A percentile compares a stretch with the other conserved stretches of the same genome.
Evolutionary conservation across 306 rosid species (phyloP).

Genomic region (Alnus rubra): DNA sequence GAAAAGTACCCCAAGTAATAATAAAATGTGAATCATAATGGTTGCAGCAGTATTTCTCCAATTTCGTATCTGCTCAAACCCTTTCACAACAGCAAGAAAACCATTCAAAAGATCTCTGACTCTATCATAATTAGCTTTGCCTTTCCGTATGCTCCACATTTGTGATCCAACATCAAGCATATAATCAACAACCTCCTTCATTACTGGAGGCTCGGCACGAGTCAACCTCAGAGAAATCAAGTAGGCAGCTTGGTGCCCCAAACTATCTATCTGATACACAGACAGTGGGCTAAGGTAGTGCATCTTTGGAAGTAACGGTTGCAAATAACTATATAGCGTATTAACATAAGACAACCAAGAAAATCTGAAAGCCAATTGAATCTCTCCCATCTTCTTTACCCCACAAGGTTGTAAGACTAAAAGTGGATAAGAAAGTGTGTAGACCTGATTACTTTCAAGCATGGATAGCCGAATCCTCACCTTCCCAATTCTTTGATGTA

Average conservation of each 20-base stretch:
- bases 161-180: slow-evolving; percentile 1
- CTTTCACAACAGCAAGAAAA: not conserved
- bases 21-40: not conserved
- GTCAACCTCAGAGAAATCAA: not conserved
- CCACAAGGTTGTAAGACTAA: not conserved
- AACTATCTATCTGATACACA: not conserved
- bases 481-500: slow-evolving; percentile 1
- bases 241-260: not conserved
- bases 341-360: not conserved
- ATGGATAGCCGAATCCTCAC: not conserved
- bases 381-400: not conserved
- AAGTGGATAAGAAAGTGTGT: not conserved
- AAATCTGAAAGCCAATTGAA: slow-evolving; percentile 1
- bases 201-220: not conserved
- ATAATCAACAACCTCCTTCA: slow-evolving; percentile 3
- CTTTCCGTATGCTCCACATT: slow-evolving; percentile 1
- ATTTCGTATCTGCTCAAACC: not conserved
- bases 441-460: not conserved
- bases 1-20: not conserved
- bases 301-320: not conserved
- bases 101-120: not conserved
- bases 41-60: not conserved
- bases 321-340: not conserved
- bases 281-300: not conserved
- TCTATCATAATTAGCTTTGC: not conserved